phyloP scores from a whole-genome alignment of 2,329 filamentous ascomycete genomes.

The Orbilia oligospora region DNA sequence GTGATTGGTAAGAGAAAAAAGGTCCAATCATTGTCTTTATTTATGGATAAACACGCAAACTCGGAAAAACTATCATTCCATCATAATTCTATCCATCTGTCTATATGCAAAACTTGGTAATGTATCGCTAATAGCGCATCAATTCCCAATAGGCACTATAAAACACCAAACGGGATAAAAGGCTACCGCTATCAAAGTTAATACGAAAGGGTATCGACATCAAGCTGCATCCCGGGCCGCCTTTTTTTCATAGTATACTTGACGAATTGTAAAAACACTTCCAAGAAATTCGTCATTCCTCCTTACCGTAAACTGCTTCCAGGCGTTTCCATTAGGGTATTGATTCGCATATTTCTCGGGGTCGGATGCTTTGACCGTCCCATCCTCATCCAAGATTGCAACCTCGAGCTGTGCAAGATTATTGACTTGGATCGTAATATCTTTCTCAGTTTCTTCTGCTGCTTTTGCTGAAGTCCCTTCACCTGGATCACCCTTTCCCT shows the following conservation, averaged over 20 bases:
- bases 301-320: constrained; percentile 55
- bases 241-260: constrained; percentile 52
- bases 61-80: not conserved
- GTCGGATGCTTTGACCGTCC: constrained; percentile 51
- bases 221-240: constrained; percentile 28
- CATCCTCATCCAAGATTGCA: constrained; percentile 53
- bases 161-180: not conserved
- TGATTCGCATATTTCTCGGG: constrained; percentile 54
- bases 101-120: not conserved
- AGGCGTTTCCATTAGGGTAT: constrained; percentile 50
- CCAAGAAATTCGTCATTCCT: constrained; percentile 57
- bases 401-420: constrained; percentile 54
- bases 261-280: constrained; percentile 48
- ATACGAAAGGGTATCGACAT: not conserved
- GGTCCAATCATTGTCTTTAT: not conserved
- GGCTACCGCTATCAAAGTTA: no score
- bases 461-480: constrained; percentile 15
- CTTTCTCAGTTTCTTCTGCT: constrained; percentile 1
- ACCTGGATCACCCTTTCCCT: constrained; percentile 10
- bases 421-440: constrained; percentile 43
- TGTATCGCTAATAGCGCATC: no score
- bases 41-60: not conserved
- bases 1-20: not conserved
- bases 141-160: not conserved
- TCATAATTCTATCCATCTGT: not conserved